Evolutionary conservation across 2,329 filamentous ascomycete genomes (phyloP).

Genomic region (Remersonia thermophila): DNA sequence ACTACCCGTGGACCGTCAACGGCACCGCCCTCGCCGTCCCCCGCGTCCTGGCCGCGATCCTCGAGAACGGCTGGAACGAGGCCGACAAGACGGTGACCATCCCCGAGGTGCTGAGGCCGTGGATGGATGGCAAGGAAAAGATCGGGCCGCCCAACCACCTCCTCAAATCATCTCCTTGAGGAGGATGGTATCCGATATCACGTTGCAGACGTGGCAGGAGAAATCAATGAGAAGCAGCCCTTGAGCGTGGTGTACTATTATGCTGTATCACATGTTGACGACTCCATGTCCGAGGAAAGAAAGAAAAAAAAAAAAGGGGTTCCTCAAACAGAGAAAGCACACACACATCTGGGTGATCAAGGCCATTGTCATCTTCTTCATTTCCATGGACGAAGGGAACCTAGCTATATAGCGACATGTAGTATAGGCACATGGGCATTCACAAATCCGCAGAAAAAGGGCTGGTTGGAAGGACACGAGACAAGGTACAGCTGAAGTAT

Average conservation of each 20-base stretch:
- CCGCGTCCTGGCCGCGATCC: conserved; percentile 71
- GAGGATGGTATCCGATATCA: neutral
- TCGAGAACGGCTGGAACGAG: conserved; percentile 87
- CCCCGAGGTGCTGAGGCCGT: conserved; percentile 66
- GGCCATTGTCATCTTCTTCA: too few relatives aligned
- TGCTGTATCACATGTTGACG: too few relatives aligned
- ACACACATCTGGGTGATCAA: too few relatives aligned
- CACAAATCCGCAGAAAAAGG: too few relatives aligned
- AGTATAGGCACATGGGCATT: too few relatives aligned
- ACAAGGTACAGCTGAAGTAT: neutral
- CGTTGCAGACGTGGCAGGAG: neutral
- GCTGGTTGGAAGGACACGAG: neutral
- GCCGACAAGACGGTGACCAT: conserved; percentile 52
- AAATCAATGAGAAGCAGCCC: too few relatives aligned
- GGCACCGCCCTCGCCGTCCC: conserved; percentile 89
- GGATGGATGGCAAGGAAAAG: conserved; percentile 65
- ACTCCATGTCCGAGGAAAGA: neutral
- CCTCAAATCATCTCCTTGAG: conserved; percentile 3
- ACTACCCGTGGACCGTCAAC: conserved; percentile 83
- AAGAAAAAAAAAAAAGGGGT: neutral
- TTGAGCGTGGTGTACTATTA: too few relatives aligned
- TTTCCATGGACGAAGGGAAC: too few relatives aligned
- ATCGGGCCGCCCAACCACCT: conserved; percentile 34
- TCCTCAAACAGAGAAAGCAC: neutral
- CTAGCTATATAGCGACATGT: too few relatives aligned